Evolutionary conservation across 129 eudicot species (phyloP), one percentile per base, ranked within the genome.

Genomic region (Mikania micrantha): DNA sequence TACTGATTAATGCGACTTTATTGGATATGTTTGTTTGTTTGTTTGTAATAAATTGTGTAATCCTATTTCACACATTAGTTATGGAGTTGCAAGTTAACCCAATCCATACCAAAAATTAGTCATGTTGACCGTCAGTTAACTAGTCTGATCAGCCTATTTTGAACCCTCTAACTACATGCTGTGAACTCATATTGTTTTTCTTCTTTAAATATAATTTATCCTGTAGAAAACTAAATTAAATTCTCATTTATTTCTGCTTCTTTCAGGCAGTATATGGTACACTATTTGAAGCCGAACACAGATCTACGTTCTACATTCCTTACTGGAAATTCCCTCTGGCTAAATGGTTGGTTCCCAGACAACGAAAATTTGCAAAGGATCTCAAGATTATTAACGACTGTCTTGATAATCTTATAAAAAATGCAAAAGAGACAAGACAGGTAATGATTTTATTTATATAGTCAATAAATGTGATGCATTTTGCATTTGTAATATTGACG

Each of bases 351-450:
- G 95, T 94, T 67, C 99, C 99, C 21, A 77, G 99, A 77, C 99
- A 89, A 77, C 71, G 90, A 45, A 94, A 94, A 83, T 94, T 94
- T 69, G 92, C 81, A 31, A 82, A 63, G 0, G 99, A 94, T 73
- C 88, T 89, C 19, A 89, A 79, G 78, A 72, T 89, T 62, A 94
- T 94, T 71, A 94, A 94, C 44, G 96, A 89, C 61, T 94, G 99
- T 74, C 99, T 94, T 60, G 97, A 94, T 73, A 92, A 85, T 40
- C 96, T 93, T 42, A 94, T 94, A 45, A 79, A 73, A 75, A 94
- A 94, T 80, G 99, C 99, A 45, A 94, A 94, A 67, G 97, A 94
- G 77, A 89, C 99, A 7, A 81, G 99, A 79, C 74, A 94, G 99
- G 99, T 94, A 70, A 78, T 63, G 27, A 36, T 29, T 54, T 9